Percentiles rank a stretch among this genome's conserved stretches.
Evolutionary conservation across 176 grass and related monocot genomes (phyloP).

Genomic region (Carex pumila): DNA sequence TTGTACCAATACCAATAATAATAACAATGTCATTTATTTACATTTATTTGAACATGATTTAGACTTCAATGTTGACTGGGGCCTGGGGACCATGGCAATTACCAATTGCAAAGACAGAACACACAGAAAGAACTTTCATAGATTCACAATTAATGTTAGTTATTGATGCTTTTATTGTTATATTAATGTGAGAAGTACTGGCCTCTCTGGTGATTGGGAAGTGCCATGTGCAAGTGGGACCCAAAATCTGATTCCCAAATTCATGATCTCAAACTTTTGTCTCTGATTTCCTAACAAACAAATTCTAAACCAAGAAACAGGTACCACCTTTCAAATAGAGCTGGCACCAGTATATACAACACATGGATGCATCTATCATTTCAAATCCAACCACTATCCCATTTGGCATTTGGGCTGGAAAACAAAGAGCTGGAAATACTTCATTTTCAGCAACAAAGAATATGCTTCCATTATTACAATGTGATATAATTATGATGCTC

Average conservation of each 20-base stretch:
- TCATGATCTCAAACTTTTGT: neutral
- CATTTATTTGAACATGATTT: neutral
- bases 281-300: conserved; percentile 3
- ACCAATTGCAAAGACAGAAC: neutral
- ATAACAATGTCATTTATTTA: neutral
- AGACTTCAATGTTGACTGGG: neutral
- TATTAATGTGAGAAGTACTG: neutral
- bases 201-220: neutral
- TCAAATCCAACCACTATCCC: neutral
- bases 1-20: no score
- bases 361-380: conserved; percentile 1
- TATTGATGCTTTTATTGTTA: neutral
- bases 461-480: neutral
- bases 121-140: neutral
- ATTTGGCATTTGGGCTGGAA: neutral
- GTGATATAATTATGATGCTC: neutral
- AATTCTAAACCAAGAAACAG: neutral
- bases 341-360: neutral
- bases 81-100: neutral
- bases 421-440: neutral
- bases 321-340: neutral
- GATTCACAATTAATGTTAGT: neutral
- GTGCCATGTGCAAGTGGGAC: neutral
- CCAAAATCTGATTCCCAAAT: neutral
- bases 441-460: neutral